Percentiles rank a stretch among this genome's conserved stretches.
These are phyloP conservation scores for Westerdykella ornata DNA, from an alignment of 2,329 filamentous ascomycete species.

Conservation along the genomic window DNA sequence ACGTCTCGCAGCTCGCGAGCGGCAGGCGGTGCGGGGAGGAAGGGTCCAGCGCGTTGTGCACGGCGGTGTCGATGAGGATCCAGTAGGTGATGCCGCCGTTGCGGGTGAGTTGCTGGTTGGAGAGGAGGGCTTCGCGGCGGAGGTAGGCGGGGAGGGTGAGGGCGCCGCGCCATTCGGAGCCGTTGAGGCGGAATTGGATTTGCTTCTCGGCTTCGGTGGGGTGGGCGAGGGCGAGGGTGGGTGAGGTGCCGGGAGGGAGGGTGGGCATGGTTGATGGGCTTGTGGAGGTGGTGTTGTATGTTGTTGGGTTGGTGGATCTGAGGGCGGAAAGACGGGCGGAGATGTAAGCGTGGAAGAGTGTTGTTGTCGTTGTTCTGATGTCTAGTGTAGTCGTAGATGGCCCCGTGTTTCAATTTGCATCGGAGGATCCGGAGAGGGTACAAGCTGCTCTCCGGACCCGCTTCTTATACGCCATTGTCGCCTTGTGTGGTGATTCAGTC, in stretches of 20 bases:
- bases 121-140: slow-evolving; percentile 50
- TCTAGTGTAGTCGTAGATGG: too few relatives aligned
- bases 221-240: slow-evolving; percentile 48
- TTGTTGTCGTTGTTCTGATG: not conserved
- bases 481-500: not conserved
- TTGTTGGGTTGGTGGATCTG: not conserved
- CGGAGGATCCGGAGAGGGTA: not conserved
- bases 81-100: slow-evolving; percentile 54
- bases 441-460: not conserved
- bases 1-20: slow-evolving; percentile 54
- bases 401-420: too few relatives aligned
- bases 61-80: slow-evolving; percentile 50
- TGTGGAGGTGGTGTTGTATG: not conserved
- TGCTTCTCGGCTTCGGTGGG: slow-evolving; percentile 51
- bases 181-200: slow-evolving; percentile 50
- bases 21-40: slow-evolving; percentile 38
- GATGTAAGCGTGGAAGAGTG: not conserved
- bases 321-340: not conserved
- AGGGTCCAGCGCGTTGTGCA: slow-evolving; percentile 32
- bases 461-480: not conserved
- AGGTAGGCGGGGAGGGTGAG: slow-evolving; percentile 52
- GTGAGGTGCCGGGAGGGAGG: slow-evolving; percentile 46
- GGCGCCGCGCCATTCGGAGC: slow-evolving; percentile 52
- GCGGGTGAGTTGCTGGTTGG: slow-evolving; percentile 46
- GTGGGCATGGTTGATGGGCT: slow-evolving; percentile 9